These are phyloP conservation scores for Trichoderma lentiforme DNA, from an alignment of 2,329 filamentous ascomycete genomes.

Conservation along the genomic window DNA sequence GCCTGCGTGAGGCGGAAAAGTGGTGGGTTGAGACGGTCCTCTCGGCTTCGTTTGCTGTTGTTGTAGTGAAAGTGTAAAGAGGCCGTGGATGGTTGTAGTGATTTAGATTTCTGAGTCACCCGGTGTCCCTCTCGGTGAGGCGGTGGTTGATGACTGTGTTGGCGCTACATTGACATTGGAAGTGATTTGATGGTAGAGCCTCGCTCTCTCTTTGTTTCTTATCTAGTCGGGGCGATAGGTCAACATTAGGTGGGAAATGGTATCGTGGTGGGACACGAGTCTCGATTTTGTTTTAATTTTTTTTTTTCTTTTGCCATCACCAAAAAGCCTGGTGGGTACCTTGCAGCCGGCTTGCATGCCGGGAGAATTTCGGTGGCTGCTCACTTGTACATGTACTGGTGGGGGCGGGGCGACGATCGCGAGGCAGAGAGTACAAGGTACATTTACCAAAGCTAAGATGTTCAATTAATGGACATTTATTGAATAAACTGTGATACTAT, in stretches of 20 bases:
- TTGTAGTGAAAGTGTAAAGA: background rate
- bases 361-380: constrained; percentile 15
- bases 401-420: background rate
- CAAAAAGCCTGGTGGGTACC: background rate
- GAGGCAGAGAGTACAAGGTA: background rate
- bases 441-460: background rate
- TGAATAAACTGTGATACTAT: background rate
- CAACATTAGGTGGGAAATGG: background rate
- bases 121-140: background rate
- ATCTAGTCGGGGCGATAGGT: background rate
- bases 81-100: background rate
- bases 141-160: background rate
- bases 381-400: background rate
- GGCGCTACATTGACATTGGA: constrained; percentile 2
- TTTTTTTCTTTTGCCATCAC: constrained; percentile 7
- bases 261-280: constrained; percentile 17
- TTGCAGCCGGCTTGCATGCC: constrained; percentile 7
- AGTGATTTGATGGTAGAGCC: background rate
- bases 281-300: background rate
- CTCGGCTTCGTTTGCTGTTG: background rate
- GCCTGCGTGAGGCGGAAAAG: background rate
- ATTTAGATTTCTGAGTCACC: background rate
- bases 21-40: background rate
- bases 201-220: background rate
- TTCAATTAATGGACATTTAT: background rate